Percentiles rank a stretch among this genome's conserved stretches.
Conservation (phyloP, 2,329 filamentous ascomycete genomes). For the Cladophialophora yegresii region DNA sequence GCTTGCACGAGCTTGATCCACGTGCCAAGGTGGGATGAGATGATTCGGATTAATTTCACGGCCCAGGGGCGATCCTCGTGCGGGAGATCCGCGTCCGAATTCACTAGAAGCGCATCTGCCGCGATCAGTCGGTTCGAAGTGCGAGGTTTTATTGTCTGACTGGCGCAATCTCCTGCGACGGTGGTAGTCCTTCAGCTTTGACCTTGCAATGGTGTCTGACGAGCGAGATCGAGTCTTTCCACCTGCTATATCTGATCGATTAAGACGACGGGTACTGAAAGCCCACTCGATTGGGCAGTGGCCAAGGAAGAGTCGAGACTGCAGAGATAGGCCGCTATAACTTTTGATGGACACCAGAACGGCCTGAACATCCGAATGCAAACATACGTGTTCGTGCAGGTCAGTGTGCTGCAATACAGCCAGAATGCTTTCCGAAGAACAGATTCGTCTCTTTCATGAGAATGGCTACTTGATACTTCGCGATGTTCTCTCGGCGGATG, state of each 20-base stretch:
- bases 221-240: background rate
- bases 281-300: background rate
- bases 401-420: background rate
- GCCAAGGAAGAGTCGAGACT: background rate
- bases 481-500: conserved; percentile 8
- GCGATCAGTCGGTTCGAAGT: conserved; percentile 13
- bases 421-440: conserved; percentile 7
- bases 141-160: conserved; percentile 13
- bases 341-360: background rate
- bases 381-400: background rate
- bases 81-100: background rate
- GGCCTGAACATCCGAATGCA: background rate
- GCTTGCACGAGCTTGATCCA: conserved; percentile 11
- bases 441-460: conserved; percentile 2
- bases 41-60: conserved; percentile 15
- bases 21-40: conserved; percentile 21
- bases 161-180: background rate
- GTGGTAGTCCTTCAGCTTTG: background rate
- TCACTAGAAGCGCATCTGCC: background rate
- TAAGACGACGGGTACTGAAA: background rate
- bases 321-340: no score
- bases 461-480: conserved; percentile 18
- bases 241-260: background rate
- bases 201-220: background rate
- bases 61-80: conserved; percentile 9